Base-by-base conservation (phyloP, 179 eudicot species). In the Carnegiea gigantea region DNA sequence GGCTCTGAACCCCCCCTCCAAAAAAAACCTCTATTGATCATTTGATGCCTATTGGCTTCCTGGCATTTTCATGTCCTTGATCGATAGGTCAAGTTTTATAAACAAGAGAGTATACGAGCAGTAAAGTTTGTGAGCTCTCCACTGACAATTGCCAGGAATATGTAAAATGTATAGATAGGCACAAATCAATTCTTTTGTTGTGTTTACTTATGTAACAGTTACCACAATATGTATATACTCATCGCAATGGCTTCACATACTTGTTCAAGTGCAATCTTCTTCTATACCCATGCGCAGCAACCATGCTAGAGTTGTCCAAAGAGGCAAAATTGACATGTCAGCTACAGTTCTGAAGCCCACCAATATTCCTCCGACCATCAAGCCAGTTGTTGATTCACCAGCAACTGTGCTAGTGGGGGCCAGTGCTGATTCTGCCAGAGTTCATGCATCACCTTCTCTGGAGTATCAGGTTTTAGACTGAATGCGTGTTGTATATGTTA, bases 11-110 rank as follows among this genome's bases (percentile, higher is more conserved):
- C 7, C 7, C 7, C 12, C 17, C n/a, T n/a, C n/a, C 6, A 28
- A n/a, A n/a, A n/a, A n/a, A n/a, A n/a, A 38, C 43, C 6, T 38
- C 3, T 38, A 6, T 3, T 72, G 76, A 77, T 51, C 20, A 68
- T 53, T 28, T 75, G 14, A 24, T 54, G 26, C 54, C 51, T 6
- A 21, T 77, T 21, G 59, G 38, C 36, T 70, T 70, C 6, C 72
- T 43, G 62, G 38, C 33, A 20, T 78, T 60, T 70, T 28, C 1
- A 28, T 28, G 30, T 28, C 30, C 30, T 73, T 51, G 88, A 88
- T 77, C 83, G 90, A 67, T 86, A 81, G 85, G 18, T 73, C 68
- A 17, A 54, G 21, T 21, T 54, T n/a, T 17, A 28, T 28, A 28
- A 54, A 54, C 5, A 3, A 54, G 17, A 54, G 57, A 51, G 13